phyloP scores from a whole-genome alignment of 495 filamentous ascomycete species.

The Recurvomyces mirabilis region DNA sequence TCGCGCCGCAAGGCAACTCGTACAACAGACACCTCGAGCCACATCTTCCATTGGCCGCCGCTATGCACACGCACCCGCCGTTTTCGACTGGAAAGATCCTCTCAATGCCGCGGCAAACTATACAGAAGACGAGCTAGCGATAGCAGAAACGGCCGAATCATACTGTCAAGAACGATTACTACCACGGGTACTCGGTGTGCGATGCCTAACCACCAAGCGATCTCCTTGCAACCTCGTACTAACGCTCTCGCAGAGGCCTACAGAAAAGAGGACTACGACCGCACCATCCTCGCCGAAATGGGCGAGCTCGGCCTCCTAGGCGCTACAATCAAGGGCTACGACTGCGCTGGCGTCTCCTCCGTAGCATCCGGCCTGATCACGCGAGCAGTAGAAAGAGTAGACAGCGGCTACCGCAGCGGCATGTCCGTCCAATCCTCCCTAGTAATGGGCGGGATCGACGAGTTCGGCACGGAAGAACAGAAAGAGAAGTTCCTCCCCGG shows the following conservation, averaged over 20 bases:
- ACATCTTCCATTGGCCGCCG: slow-evolving; percentile 30
- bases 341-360: slow-evolving; percentile 83
- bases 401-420: slow-evolving; percentile 87
- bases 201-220: no score
- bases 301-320: slow-evolving; percentile 86
- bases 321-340: slow-evolving; percentile 84
- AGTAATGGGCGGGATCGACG: slow-evolving; percentile 92
- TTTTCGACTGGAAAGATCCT: slow-evolving; percentile 91
- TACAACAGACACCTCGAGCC: slow-evolving; percentile 20
- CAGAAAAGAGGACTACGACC: slow-evolving; percentile 85
- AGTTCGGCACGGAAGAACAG: slow-evolving; percentile 79
- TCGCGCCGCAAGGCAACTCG: slow-evolving; percentile 29
- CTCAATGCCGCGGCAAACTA: slow-evolving; percentile 59
- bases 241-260: slow-evolving; percentile 64
- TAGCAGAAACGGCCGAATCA: slow-evolving; percentile 74
- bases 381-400: slow-evolving; percentile 89
- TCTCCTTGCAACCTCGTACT: no score
- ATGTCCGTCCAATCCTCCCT: slow-evolving; percentile 95
- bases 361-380: slow-evolving; percentile 91
- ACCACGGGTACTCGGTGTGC: slow-evolving; percentile 78
- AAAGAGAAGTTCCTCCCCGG: slow-evolving; percentile 79
- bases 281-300: slow-evolving; percentile 85
- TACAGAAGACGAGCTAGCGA: slow-evolving; percentile 81
- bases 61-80: slow-evolving; percentile 41
- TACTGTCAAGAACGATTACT: slow-evolving; percentile 86